Base-by-base conservation (phyloP, 2,329 filamentous ascomycete species). In the Aspergillus sp. region DNA sequence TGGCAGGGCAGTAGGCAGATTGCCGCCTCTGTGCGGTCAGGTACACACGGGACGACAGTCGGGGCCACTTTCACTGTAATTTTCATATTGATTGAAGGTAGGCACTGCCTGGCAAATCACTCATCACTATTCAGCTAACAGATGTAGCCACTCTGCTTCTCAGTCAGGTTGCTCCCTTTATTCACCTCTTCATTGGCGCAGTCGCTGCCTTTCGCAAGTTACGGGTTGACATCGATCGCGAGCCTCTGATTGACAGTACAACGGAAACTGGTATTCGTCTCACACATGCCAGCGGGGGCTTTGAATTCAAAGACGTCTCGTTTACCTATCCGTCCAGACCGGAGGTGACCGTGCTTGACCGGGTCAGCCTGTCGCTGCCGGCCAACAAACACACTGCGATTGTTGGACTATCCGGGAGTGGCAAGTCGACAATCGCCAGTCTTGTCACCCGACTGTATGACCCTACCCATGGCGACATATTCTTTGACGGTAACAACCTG, bases 381-480 rank as follows among this genome's bases (percentile, higher is more conserved):
- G 67, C 73, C 16, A 68, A 69, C 5, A 75, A 76, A 55, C 73
- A 68, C 2, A 77, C 75, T 4, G 88, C 88, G 1, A 85, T 91
- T 17, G 87, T 91, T 22, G 88, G 88, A 0, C 82, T 86, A 0
- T 89, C 85, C 1, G 88, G 88, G 0, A 85, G 82, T 10, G 88
- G 88, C 1, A 92, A 91, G 67, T 88, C 84, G 44, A 91, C 88
- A 0, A 84, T 90, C 35, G 82, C 90, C 0, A 86, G 84, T 0
- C 71, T 92, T 2, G 75, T 90, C 4, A 84, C 90, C 62, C 76
- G 87, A 33, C 90, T 87, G 85, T 90, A 90, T 65, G 82, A 84
- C 46, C 66, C 65, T 3, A 46, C 44, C 3, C 35, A 59, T 51
- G 74, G 73, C 11, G 56, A 60, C 5, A 70, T 76, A 22, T 59